Evolutionary conservation across 352 stramenopile genomes (phyloP), one percentile per base, ranked within the genome.

Genomic region (Pythium sukuiense): DNA sequence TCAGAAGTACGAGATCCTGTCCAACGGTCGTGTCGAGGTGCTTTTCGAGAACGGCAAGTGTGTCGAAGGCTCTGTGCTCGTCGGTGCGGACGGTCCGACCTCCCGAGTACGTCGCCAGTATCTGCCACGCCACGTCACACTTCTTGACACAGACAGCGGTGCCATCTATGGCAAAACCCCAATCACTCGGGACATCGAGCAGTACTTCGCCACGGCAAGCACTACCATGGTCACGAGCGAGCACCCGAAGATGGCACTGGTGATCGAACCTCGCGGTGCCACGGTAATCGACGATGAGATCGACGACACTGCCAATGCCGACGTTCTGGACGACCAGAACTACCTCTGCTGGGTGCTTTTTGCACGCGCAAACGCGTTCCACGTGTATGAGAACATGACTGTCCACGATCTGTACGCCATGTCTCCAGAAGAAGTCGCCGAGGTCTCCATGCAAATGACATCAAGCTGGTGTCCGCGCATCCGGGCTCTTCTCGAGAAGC

Each of bases 91-190:
- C 24, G 82, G 82, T 24, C 83, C 79, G 12, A 87, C 76, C 0
- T 90, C 80, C 0, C 76, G 80, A 1, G 78, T 90, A 29, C 82
- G 80, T 14, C 68, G 76, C 1, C 82, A 90, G 60, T 88, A 87
- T 61, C 66, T 88, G 2, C 80, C 80, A 13, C 63, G 60, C 27
- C 61, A 72, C 9, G 69, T 78, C 3, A 79, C 71, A 7, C 55
- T 90, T 16, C 66, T 90, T 12, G 82, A 90, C 66, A 88, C 80
- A 8, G 80, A 88, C 63, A 79, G 78, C 16, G 74, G 76, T 0
- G 82, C 82, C 11, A 89, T 90, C 58, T 90, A 90, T 64, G 82
- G 82, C 48, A 90, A 89, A 66, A 89, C 82, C 7, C 67, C 73
- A 0, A 49, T 88, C 30, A 88, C 82, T 3, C 76, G 76, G 0